A percentile compares a stretch with the other conserved stretches of the same genome.
Conservation (phyloP, 164 flowering plant genomes). For the Echeveria elegans region DNA sequence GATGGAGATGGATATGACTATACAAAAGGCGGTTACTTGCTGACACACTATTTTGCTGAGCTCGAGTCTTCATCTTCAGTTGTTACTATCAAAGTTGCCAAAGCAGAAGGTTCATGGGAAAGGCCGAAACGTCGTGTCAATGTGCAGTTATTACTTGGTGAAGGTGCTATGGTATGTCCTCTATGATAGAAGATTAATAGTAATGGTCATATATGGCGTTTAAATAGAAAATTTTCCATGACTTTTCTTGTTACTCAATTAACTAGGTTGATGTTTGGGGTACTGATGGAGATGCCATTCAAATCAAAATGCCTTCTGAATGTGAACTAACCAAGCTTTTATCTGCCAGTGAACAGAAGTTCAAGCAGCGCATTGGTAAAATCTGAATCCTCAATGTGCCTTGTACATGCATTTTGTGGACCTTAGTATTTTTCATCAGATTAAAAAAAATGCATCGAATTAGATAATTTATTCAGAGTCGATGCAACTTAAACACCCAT, state of each 20-base stretch:
- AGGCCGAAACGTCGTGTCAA: conserved; percentile 75
- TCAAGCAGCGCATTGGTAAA: conserved; percentile 50
- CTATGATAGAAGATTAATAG: not conserved
- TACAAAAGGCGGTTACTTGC: conserved; percentile 50
- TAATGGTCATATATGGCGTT: not conserved
- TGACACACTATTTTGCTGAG: conserved; percentile 73
- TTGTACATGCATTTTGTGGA: not conserved
- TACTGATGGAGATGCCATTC: conserved; percentile 69
- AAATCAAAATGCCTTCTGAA: conserved; percentile 61
- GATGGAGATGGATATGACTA: conserved; percentile 94
- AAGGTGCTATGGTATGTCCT: conserved; percentile 59
- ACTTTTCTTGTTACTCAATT: conserved; percentile 5
- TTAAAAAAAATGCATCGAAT: not conserved
- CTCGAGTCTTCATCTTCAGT: conserved; percentile 52
- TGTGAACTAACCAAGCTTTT: conserved; percentile 40
- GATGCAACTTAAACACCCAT: not conserved
- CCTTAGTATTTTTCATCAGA: not conserved
- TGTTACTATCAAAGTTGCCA: conserved; percentile 54
- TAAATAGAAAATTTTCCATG: not conserved
- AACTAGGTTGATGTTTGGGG: conserved; percentile 71
- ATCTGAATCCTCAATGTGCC: not conserved
- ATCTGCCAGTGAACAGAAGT: conserved; percentile 33
- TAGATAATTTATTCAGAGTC: not conserved
- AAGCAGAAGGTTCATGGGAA: conserved; percentile 74
- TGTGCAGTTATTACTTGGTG: conserved; percentile 69